These are phyloP conservation scores for Alternaria consortialis DNA, from an alignment of 2,329 filamentous ascomycete genomes.

Conservation along the genomic window DNA sequence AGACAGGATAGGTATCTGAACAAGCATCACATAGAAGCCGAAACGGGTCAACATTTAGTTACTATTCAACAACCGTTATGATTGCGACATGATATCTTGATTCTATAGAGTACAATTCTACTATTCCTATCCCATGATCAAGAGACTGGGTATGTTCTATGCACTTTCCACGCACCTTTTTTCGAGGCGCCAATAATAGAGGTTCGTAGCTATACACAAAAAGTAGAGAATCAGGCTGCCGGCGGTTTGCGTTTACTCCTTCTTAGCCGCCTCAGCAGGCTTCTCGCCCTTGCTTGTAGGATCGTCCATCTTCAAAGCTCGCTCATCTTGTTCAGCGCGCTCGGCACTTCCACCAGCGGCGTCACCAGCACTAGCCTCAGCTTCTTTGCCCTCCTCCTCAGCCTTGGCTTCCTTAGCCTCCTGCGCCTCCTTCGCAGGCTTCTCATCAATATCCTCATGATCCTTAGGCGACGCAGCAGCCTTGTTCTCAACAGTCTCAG, in stretches of 20 bases:
- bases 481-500: slow-evolving; percentile 75
- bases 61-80: too few relatives aligned
- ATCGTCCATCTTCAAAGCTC: slow-evolving; percentile 35
- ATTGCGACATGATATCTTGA: too few relatives aligned
- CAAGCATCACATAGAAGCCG: too few relatives aligned
- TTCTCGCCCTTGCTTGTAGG: slow-evolving; percentile 31
- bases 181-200: slow-evolving; percentile 14
- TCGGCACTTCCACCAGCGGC: slow-evolving; percentile 40
- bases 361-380: slow-evolving; percentile 44
- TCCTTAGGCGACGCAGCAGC: slow-evolving; percentile 82
- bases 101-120: slow-evolving; percentile 14
- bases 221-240: slow-evolving; percentile 18
- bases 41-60: not conserved
- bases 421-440: slow-evolving; percentile 56
- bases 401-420: slow-evolving; percentile 31
- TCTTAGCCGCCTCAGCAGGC: slow-evolving; percentile 18
- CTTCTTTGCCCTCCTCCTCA: slow-evolving; percentile 36
- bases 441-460: slow-evolving; percentile 90
- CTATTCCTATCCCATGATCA: slow-evolving; percentile 10
- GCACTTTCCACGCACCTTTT: not conserved
- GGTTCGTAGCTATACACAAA: slow-evolving; percentile 30
- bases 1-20: not conserved
- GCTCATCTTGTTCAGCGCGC: slow-evolving; percentile 45
- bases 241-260: slow-evolving; percentile 15
- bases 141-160: slow-evolving; percentile 29